Base-by-base conservation (phyloP, 306 rosid genomes). In the Medicago lupulina region DNA sequence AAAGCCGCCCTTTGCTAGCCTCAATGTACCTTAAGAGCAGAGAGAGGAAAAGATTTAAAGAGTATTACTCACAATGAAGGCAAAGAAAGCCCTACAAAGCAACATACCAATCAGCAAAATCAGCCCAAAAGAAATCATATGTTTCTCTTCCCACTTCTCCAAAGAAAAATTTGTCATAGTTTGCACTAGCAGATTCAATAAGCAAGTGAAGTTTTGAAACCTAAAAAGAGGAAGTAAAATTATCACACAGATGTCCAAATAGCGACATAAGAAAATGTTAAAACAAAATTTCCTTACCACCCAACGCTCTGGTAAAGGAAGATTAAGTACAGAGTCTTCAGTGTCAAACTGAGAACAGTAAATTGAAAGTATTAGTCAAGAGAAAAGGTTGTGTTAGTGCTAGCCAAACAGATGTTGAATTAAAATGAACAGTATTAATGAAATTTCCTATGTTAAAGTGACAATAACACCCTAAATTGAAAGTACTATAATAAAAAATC, bases 81-180 rank as follows among this genome's bases (percentile, higher is more conserved):
- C 17, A 70, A 69, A 54, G 66, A 75, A 66, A 51, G 38, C 15
- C 19, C 36, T 16, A 43, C 8, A 71, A 76, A 79, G 36, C 21
- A 73, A 47, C 80, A 25, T 90, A 94, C 98, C 98, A 94, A 81
- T 94, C 98, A 21, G 98, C 98, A 75, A 94, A 91, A 86, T 94
- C 98, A 57, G 88, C 92, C 98, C 98, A 94, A 83, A 94, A 94
- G 85, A 94, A 94, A 71, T 91, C 95, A 79, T 91, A 94, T 19
- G 80, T 77, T 78, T 94, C 98, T 77, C 98, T 88, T 69, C 95
- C 98, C 57, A 88, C 87, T 81, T 94, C 98, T 77, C 98, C 98
- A 77, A 91, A 91, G 88, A 85, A 91, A 88, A 80, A 91, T 78
- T 94, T 91, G 69, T 94, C 98, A 70, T 94, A 94, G 87, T 91